Evolutionary conservation across 2,329 filamentous ascomycete genomes (phyloP), one percentile per base, ranked within the genome.

Genomic region (Colletotrichum karsti): DNA sequence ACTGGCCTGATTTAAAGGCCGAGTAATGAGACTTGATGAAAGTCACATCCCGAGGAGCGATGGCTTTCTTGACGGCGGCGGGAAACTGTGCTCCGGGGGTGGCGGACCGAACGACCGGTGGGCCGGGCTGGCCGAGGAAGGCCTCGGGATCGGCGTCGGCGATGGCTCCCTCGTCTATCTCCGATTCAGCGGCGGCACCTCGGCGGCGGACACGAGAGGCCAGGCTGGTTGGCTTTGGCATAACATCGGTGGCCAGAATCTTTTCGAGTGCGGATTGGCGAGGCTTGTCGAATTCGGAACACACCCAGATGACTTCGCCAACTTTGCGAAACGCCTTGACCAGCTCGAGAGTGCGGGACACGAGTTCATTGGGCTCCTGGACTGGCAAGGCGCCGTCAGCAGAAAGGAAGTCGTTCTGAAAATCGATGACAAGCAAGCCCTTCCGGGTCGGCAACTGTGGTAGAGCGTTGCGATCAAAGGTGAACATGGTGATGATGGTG

Each of bases 371-470:
- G 3, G 90, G 89, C 46, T 88, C 85, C 37, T 83, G 82, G 56
- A 95, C 88, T 12, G 90, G 87, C 20, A 98, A 80, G 26, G 90
- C 87, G 61, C 93, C 92, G 56, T 89, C 85, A 2, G 88, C 81
- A 7, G 89, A 85, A 65, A 97, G 82, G 74, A 98, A 97, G 77
- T 98, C 95, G 74, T 97, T 94, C 76, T 98, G 96, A 37, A 97
- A 88, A 74, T 97, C 95, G 71, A 98, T 86, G 18, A 97, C 82
- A 20, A 98, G 83, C 46, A 99, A 85, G 1, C 93, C 95, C 80
- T 88, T 88, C 57, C 89, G 85, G 8, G 88, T 88, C 30, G 80
- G 82, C 58, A 91, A 79, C 54, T 86, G 80, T 10, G 89, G 89
- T 20, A 91, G 81, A 37, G 83, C 81, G 50, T 85, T 78, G 41